Percentiles rank a stretch among this genome's conserved stretches.
These are phyloP conservation scores for Narthecium ossifragum DNA, from an alignment of 106 monocot species.

Conservation along the genomic window DNA sequence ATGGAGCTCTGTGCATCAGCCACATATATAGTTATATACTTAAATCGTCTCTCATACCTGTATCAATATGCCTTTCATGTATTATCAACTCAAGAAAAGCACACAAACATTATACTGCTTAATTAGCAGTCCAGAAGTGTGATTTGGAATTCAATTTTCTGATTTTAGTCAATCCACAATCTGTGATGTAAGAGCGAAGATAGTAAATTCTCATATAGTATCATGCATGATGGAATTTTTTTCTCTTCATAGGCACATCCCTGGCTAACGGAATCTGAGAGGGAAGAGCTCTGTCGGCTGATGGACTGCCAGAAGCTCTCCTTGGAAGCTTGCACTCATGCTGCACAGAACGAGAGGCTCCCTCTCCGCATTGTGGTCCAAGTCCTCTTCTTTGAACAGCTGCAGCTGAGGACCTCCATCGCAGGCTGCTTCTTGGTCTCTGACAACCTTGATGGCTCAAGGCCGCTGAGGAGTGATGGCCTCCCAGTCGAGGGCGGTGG, in stretches of 20 bases:
- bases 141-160: no score
- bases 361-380: slow-evolving; percentile 23
- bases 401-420: slow-evolving; percentile 8
- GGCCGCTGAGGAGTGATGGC: not conserved
- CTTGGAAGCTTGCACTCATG: slow-evolving; percentile 11
- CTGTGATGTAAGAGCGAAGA: no score
- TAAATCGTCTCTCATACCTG: no score
- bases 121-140: no score
- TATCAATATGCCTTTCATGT: no score
- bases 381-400: slow-evolving; percentile 27
- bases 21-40: no score
- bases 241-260: slow-evolving; percentile 6
- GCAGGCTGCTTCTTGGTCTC: slow-evolving; percentile 13
- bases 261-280: slow-evolving; percentile 8
- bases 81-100: no score
- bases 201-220: no score
- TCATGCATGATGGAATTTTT: no score
- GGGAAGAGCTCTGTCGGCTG: slow-evolving; percentile 9
- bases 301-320: slow-evolving; percentile 18
- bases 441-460: slow-evolving; percentile 11
- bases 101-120: no score
- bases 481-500: slow-evolving; percentile 13
- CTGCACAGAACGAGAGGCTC: slow-evolving; percentile 23
- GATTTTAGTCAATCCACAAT: no score
- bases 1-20: no score